Conservation (phyloP, 2,329 filamentous ascomycete genomes). For the Sporothrix mexicana region DNA sequence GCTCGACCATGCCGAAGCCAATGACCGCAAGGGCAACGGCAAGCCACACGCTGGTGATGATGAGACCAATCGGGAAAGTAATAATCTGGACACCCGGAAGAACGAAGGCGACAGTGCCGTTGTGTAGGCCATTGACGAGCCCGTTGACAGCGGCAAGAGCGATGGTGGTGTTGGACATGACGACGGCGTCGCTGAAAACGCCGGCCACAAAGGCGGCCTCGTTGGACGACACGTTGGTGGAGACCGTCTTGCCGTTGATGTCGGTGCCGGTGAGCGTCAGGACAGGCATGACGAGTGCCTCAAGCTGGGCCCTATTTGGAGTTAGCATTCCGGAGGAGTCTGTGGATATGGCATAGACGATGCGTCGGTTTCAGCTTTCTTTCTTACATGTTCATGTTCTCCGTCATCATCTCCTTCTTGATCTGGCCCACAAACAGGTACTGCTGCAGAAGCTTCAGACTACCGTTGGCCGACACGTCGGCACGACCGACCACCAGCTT, state of each 20-base stretch:
- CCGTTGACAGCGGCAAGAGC: constrained; percentile 59
- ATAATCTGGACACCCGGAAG: constrained; percentile 71
- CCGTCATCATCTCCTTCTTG: constrained; percentile 60
- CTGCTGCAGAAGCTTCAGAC: constrained; percentile 60
- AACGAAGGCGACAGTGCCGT: constrained; percentile 67
- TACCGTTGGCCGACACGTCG: constrained; percentile 33
- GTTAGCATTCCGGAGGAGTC: neutral
- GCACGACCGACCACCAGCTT: constrained; percentile 39
- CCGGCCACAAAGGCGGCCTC: constrained; percentile 75
- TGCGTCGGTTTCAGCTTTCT: no score
- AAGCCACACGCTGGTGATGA: constrained; percentile 69
- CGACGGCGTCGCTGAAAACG: constrained; percentile 66
- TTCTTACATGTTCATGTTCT: constrained; percentile 66
- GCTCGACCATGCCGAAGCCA: constrained; percentile 68
- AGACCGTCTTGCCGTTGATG: constrained; percentile 57
- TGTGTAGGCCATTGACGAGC: constrained; percentile 52
- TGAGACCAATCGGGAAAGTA: constrained; percentile 72
- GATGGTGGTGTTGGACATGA: constrained; percentile 57
- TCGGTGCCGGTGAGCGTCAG: constrained; percentile 68
- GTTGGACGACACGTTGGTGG: constrained; percentile 70
- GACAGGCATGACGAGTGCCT: constrained; percentile 69
- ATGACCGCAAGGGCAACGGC: constrained; percentile 62
- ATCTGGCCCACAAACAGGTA: constrained; percentile 74
- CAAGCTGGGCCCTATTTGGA: constrained; percentile 57
- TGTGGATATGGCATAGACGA: neutral